Percentiles rank a stretch among this genome's conserved stretches.
phyloP scores from a whole-genome alignment of 768 basidiomycete genomes.

The Nidula microcarpa region DNA sequence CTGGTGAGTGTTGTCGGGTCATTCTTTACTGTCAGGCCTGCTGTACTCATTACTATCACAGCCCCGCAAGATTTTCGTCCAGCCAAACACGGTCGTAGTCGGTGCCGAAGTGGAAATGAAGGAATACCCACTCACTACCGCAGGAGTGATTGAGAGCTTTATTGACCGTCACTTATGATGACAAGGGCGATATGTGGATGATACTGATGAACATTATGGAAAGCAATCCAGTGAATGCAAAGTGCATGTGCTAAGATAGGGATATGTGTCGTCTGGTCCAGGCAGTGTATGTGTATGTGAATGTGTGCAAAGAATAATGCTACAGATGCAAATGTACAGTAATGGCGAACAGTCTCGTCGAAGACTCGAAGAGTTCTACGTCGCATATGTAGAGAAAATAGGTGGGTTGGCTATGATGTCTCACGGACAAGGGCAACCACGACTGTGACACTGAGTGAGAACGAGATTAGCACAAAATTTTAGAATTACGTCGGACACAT shows the following conservation, averaged over 20 bases:
- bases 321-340: not conserved
- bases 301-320: conserved; percentile 2
- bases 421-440: conserved; percentile 68
- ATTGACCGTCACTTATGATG: conserved; percentile 62
- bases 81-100: conserved; percentile 73
- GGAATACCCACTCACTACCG: conserved; percentile 73
- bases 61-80: conserved; percentile 85
- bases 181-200: too few species aligned
- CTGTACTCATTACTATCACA: conserved; percentile 21
- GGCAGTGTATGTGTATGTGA: not conserved
- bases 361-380: too few species aligned
- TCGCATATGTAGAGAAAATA: not conserved
- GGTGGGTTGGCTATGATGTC: conserved; percentile 31
- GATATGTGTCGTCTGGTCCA: not conserved
- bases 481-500: conserved; percentile 21
- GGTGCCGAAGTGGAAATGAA: conserved; percentile 69
- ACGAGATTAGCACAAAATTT: conserved; percentile 10
- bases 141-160: conserved; percentile 78
- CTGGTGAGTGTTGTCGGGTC: conserved; percentile 39
- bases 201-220: too few species aligned
- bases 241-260: not conserved
- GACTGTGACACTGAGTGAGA: conserved; percentile 57
- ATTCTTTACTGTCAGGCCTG: not conserved
- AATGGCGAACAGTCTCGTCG: not conserved
- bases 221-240: not conserved